Evolutionary conservation across 1,139 yeast species (phyloP).

Genomic region (Torulaspora pretoriensis): DNA sequence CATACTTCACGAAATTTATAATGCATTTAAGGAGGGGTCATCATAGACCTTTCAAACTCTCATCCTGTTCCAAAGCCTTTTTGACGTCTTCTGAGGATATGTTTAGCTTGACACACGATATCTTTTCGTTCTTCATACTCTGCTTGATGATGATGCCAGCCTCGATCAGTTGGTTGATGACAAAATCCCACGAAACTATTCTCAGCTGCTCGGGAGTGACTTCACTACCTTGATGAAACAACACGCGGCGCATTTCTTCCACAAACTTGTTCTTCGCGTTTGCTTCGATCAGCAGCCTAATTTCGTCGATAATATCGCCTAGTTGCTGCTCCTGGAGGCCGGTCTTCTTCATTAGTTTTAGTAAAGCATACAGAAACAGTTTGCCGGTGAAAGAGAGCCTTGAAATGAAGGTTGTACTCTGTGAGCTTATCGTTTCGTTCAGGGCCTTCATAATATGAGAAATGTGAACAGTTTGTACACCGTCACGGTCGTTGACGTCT

Average conservation of each 20-base stretch:
- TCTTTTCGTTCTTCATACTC: slow-evolving; percentile 62
- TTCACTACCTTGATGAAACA: slow-evolving; percentile 25
- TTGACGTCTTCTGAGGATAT: slow-evolving; percentile 68
- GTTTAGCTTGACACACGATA: slow-evolving; percentile 57
- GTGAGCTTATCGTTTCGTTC: slow-evolving; percentile 73
- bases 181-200: slow-evolving; percentile 36
- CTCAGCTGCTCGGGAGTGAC: slow-evolving; percentile 28
- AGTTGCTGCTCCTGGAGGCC: slow-evolving; percentile 68
- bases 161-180: slow-evolving; percentile 60
- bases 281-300: slow-evolving; percentile 47
- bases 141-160: slow-evolving; percentile 73
- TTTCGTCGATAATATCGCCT: slow-evolving; percentile 77
- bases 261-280: slow-evolving; percentile 35
- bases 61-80: slow-evolving; percentile 56
- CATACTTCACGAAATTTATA: not conserved
- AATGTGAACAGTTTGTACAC: slow-evolving; percentile 56
- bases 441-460: slow-evolving; percentile 74
- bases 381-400: slow-evolving; percentile 67
- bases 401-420: slow-evolving; percentile 55
- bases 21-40: slow-evolving; percentile 2
- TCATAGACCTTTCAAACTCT: slow-evolving; percentile 26
- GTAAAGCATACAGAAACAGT: slow-evolving; percentile 61
- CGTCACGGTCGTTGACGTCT: slow-evolving; percentile 35
- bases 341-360: slow-evolving; percentile 61
- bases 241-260: slow-evolving; percentile 29